phyloP scores from a whole-genome alignment of 2,329 filamentous ascomycete genomes.

The Fusarium tricinctum region DNA sequence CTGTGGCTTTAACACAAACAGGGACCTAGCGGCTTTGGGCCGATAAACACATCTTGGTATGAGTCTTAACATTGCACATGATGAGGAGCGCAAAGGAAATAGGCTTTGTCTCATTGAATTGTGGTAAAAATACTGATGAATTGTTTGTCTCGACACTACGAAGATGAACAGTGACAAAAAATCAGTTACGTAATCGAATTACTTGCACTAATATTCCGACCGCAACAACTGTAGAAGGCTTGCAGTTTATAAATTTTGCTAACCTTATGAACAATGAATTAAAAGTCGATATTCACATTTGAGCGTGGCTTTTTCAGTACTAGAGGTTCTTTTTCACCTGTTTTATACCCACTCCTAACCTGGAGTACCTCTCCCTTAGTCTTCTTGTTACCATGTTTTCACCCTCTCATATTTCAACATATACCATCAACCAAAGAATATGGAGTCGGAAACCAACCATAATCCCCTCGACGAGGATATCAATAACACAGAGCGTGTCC shows the following conservation, averaged over 20 bases:
- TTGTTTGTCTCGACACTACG: not conserved
- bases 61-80: slow-evolving; percentile 57
- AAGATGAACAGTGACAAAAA: not conserved
- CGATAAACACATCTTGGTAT: slow-evolving; percentile 49
- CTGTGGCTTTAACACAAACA: slow-evolving; percentile 15
- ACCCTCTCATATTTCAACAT: slow-evolving; percentile 38
- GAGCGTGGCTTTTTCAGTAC: not conserved
- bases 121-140: slow-evolving; percentile 12
- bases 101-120: slow-evolving; percentile 21
- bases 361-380: slow-evolving; percentile 12
- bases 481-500: slow-evolving; percentile 6
- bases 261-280: slow-evolving; percentile 17
- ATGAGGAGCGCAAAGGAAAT: slow-evolving; percentile 38
- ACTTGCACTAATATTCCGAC: slow-evolving; percentile 10
- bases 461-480: slow-evolving; percentile 36
- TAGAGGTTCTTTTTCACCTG: not conserved
- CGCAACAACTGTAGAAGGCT: not conserved
- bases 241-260: slow-evolving; percentile 1
- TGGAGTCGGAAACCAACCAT: slow-evolving; percentile 51
- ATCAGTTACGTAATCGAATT: slow-evolving; percentile 41
- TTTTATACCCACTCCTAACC: slow-evolving; percentile 12
- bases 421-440: slow-evolving; percentile 45
- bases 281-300: slow-evolving; percentile 7
- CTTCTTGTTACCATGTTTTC: slow-evolving; percentile 51
- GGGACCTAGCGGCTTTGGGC: slow-evolving; percentile 29